Evolutionary conservation across 805 yeast genomes (phyloP), one percentile per base, ranked within the genome.

Genomic region (Yarrowia yakushimensis): DNA sequence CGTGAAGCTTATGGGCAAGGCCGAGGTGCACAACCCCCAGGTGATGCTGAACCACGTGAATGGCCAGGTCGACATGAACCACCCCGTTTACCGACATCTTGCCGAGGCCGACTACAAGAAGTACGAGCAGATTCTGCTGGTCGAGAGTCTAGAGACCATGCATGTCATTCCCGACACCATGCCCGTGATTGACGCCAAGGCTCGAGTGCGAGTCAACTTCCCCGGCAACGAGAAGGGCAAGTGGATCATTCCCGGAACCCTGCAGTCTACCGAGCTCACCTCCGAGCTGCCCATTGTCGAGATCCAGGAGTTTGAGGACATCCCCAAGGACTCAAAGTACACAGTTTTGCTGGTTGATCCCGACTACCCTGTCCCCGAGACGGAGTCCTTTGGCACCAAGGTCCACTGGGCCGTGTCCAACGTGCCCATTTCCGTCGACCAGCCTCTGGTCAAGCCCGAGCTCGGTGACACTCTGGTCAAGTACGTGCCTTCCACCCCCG

Each of bases 81-180:
- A 83, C 69, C 96, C 97, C 7, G 88, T 91, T n/a, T 92, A 85
- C 76, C 84, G 97, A 72, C 76, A 82, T 55, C 77, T 83, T 66
- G 82, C 88, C 64, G 77, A 82, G 68, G 76, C 85, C 65, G 82
- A 86, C 66, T 93, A 97, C 97, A 82, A 84, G 71, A 69, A 74
- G 13, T 79, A 85, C 66, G 85, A 83, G 45, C 83, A 84, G 74
- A 87, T 90, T 89, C 71, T 90, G 59, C 78, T 86, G 60, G 90
- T 94, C 94, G 97, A 94, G 77, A 85, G 98, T 77, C 75, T 94
- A 61, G 99, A 94, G 76, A 85, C 87, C 63, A 77, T 90, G 67
- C 82, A 81, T 43, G 90, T 90, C 43, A 88, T 94, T 64, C 99
- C 99, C 15, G 99, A 94, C 72, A 92, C 98, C 3, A 72, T 94